Evolutionary conservation across 495 filamentous ascomycete genomes (phyloP).

Genomic region (Amorphotheca resinae): DNA sequence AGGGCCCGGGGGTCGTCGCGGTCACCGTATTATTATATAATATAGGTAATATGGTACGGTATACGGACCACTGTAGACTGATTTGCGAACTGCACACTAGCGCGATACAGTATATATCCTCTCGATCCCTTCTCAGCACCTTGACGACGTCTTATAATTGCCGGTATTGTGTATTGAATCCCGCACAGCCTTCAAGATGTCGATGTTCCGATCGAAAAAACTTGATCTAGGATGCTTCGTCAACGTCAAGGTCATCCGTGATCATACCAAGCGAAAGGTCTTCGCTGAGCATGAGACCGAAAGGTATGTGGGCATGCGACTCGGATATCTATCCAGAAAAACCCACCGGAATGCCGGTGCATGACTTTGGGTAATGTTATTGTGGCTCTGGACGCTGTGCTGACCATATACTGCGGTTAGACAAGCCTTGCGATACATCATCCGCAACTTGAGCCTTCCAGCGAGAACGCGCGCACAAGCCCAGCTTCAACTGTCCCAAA

Average conservation of each 20-base stretch:
- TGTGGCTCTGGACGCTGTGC: background rate
- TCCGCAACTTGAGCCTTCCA: constrained; percentile 82
- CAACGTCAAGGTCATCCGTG: constrained; percentile 74
- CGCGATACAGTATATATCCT: no score
- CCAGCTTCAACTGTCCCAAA: constrained; percentile 81
- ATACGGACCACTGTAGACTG: no score
- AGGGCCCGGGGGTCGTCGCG: no score
- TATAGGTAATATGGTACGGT: no score
- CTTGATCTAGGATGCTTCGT: constrained; percentile 75
- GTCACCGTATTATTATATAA: no score
- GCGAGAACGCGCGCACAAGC: constrained; percentile 72
- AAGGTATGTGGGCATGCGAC: constrained; percentile 57
- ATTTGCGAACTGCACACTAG: no score
- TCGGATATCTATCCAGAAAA: background rate
- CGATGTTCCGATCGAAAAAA: constrained; percentile 74
- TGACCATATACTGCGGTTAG: constrained; percentile 29
- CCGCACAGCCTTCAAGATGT: no score
- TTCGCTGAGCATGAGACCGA: constrained; percentile 76
- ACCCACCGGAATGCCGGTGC: no score
- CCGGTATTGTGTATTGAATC: no score
- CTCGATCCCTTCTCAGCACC: no score
- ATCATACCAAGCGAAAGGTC: constrained; percentile 90
- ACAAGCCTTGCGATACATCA: constrained; percentile 91
- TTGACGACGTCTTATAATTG: no score
- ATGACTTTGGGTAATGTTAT: no score